These are phyloP conservation scores for Suillus weaverae DNA, from an alignment of 768 basidiomycete species.

Conservation along the genomic window DNA sequence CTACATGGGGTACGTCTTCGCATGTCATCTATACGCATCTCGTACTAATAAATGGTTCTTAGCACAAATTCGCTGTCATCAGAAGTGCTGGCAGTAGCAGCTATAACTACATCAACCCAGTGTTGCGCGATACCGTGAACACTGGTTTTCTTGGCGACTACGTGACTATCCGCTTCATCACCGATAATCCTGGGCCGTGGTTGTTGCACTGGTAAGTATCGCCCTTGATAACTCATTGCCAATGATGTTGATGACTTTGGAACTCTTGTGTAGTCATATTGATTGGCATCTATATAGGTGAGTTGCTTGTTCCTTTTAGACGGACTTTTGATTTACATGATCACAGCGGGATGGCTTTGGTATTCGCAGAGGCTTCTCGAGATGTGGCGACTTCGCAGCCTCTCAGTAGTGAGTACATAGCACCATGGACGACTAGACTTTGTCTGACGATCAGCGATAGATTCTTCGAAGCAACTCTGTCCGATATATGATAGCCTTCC, in stretches of 20 bases:
- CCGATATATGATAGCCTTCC: background rate
- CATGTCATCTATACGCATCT: background rate
- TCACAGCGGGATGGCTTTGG: background rate
- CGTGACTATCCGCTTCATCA: slow-evolving; percentile 1
- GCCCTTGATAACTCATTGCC: background rate
- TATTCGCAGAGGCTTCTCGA: background rate
- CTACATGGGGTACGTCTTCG: slow-evolving; percentile 15
- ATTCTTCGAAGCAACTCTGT: slow-evolving; percentile 1
- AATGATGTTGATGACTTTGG: background rate
- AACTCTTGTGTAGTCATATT: background rate
- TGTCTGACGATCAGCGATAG: background rate
- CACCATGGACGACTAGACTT: background rate
- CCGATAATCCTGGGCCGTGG: slow-evolving; percentile 2
- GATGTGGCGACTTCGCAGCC: background rate
- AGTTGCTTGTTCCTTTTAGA: background rate
- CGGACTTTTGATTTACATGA: background rate
- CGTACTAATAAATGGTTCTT: background rate
- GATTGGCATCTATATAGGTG: background rate
- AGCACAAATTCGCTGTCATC: slow-evolving; percentile 1
- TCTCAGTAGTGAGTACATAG: background rate
- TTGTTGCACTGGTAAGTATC: background rate
- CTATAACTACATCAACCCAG: background rate
- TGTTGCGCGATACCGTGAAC: background rate
- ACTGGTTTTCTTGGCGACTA: background rate
- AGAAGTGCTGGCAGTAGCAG: background rate